phyloP scores from a whole-genome alignment of 1,284 basidiomycete species.

The Cutaneotrichosporon sp. region DNA sequence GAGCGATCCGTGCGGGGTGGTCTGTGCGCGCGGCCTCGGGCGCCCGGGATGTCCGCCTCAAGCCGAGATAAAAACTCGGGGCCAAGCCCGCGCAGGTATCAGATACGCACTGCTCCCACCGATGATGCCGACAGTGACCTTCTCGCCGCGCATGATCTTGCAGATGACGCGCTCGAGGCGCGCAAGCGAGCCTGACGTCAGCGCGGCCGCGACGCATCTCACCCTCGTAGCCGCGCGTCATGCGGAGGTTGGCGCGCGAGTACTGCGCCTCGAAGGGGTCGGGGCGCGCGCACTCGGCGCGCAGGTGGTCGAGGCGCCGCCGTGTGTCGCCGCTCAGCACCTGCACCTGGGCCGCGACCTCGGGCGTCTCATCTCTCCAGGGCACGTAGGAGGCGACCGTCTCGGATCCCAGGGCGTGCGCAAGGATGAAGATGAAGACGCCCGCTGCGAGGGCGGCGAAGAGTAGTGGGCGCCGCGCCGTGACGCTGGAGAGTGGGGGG shows the following conservation, averaged over 20 bases:
- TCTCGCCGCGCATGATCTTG: constrained; percentile 44
- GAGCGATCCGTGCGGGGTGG: too few relatives aligned
- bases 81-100: too few relatives aligned
- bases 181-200: constrained; percentile 37
- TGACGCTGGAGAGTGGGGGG: background rate
- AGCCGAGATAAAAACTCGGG: background rate
- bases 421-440: background rate
- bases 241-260: constrained; percentile 43
- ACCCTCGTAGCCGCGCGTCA: constrained; percentile 49
- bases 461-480: background rate
- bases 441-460: background rate
- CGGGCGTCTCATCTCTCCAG: background rate
- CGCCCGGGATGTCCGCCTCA: too few relatives aligned
- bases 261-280: constrained; percentile 40
- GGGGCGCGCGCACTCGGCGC: background rate
- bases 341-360: background rate
- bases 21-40: background rate
- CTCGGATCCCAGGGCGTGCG: background rate
- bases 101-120: constrained; percentile 48
- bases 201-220: too few relatives aligned
- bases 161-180: constrained; percentile 36
- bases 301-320: background rate
- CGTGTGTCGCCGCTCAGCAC: background rate
- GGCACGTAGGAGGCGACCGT: background rate
- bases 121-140: constrained; percentile 40